Conservation (phyloP, 2,329 filamentous ascomycete species). For the Penicillium polonicum region DNA sequence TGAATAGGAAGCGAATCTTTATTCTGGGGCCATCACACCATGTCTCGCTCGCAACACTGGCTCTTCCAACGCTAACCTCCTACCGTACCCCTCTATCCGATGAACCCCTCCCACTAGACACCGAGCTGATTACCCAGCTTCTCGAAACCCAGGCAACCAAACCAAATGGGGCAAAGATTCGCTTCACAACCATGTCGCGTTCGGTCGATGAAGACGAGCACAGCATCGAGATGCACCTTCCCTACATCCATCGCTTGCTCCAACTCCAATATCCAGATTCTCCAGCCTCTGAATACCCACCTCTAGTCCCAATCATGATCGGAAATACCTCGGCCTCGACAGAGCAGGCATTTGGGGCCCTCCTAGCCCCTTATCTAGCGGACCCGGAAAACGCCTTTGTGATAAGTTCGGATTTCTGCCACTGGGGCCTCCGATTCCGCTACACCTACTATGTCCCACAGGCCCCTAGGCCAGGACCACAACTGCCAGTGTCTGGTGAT, state of each 20-base stretch:
- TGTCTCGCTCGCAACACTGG: constrained; percentile 73
- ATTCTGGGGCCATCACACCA: constrained; percentile 92
- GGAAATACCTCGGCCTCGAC: constrained; percentile 67
- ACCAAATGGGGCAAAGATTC: constrained; percentile 34
- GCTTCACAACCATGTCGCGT: constrained; percentile 58
- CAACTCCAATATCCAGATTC: constrained; percentile 53
- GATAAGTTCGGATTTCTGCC: constrained; percentile 93
- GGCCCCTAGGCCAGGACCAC: constrained; percentile 38
- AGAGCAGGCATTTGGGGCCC: constrained; percentile 66
- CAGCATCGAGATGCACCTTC: constrained; percentile 94
- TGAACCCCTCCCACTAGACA: constrained; percentile 47
- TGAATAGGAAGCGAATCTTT: constrained; percentile 74
- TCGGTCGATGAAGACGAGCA: constrained; percentile 78
- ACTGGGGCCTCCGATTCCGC: constrained; percentile 83
- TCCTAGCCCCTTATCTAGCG: constrained; percentile 75
- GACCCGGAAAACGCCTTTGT: constrained; percentile 77
- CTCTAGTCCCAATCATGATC: constrained; percentile 80
- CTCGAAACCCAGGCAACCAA: constrained; percentile 28
- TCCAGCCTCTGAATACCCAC: constrained; percentile 60
- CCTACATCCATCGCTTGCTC: constrained; percentile 82
- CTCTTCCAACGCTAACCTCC: constrained; percentile 67
- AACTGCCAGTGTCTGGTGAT: constrained; percentile 43
- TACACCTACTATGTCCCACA: constrained; percentile 75
- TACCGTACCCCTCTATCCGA: constrained; percentile 46
- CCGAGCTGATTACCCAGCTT: constrained; percentile 43